phyloP scores from a whole-genome alignment of 768 basidiomycete species.

The Podaxis sp. region DNA sequence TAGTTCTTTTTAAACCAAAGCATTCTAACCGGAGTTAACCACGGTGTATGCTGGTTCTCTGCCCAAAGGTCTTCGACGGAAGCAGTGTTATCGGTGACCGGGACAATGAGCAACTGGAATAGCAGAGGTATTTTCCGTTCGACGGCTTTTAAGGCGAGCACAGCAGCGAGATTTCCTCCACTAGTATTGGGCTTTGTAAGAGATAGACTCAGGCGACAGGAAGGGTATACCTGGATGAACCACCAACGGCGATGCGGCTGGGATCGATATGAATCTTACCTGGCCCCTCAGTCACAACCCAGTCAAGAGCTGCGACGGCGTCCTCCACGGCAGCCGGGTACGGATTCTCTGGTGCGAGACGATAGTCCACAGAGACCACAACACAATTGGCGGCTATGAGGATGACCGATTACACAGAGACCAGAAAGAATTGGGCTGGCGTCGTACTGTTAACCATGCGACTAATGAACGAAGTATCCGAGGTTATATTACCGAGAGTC shows the following conservation, averaged over 20 bases:
- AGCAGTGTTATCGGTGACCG: slow-evolving; percentile 73
- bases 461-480: slow-evolving; percentile 61
- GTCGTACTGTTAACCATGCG: slow-evolving; percentile 56
- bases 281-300: slow-evolving; percentile 53
- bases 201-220: background rate
- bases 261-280: slow-evolving; percentile 47
- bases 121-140: slow-evolving; percentile 49
- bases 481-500: slow-evolving; percentile 67
- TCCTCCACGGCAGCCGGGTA: slow-evolving; percentile 76
- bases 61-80: slow-evolving; percentile 44
- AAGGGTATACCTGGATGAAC: slow-evolving; percentile 60
- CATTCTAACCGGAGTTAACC: slow-evolving; percentile 66
- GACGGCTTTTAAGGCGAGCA: slow-evolving; percentile 63
- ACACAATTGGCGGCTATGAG: slow-evolving; percentile 57
- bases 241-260: slow-evolving; percentile 65
- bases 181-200: slow-evolving; percentile 29
- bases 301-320: slow-evolving; percentile 63
- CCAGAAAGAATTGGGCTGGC: background rate
- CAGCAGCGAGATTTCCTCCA: slow-evolving; percentile 70
- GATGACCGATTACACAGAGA: background rate
- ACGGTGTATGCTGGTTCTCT: slow-evolving; percentile 55
- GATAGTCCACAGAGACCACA: slow-evolving; percentile 68
- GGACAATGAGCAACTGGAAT: slow-evolving; percentile 69
- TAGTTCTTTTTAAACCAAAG: slow-evolving; percentile 73
- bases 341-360: slow-evolving; percentile 67